Conservation (phyloP, 257 asterid genomes). For the Striga asiatica region DNA sequence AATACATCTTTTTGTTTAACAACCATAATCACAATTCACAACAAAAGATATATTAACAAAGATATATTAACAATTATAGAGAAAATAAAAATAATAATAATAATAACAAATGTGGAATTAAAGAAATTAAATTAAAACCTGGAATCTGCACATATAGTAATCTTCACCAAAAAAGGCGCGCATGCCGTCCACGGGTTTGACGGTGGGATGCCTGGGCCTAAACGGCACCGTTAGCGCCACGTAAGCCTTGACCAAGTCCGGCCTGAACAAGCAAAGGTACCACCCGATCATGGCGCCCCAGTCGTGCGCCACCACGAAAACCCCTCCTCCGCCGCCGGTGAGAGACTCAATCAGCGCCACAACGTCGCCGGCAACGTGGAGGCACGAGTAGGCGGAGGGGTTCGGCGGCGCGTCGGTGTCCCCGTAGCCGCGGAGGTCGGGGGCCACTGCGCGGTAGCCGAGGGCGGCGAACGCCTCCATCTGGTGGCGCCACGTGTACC, state of each 20-base stretch:
- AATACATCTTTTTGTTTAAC: too few relatives aligned
- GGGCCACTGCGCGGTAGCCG: constrained; percentile 85
- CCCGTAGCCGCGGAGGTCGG: constrained; percentile 86
- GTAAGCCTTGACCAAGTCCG: constrained; percentile 64
- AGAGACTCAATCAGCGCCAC: constrained; percentile 52
- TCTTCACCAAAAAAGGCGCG: constrained; percentile 63
- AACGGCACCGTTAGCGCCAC: constrained; percentile 60
- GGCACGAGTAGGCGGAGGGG: constrained; percentile 35
- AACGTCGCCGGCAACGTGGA: constrained; percentile 63
- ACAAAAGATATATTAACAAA: too few relatives aligned
- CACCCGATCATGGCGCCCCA: constrained; percentile 94
- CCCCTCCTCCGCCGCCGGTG: constrained; percentile 29
- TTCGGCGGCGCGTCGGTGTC: constrained; percentile 53
- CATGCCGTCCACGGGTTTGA: constrained; percentile 54
- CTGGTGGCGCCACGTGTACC: constrained; percentile 97
- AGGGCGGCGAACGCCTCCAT: constrained; percentile 36
- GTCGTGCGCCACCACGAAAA: constrained; percentile 76
- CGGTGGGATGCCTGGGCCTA: constrained; percentile 56
- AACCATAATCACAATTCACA: too few relatives aligned
- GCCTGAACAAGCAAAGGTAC: constrained; percentile 57
- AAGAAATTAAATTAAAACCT: constrained; percentile 53
- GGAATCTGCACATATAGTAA: constrained; percentile 92
- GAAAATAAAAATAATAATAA: too few relatives aligned
- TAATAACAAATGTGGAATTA: too few relatives aligned
- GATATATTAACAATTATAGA: too few relatives aligned